Base-by-base conservation (phyloP, 2,329 filamentous ascomycete genomes). In the Talaromyces sp. region DNA sequence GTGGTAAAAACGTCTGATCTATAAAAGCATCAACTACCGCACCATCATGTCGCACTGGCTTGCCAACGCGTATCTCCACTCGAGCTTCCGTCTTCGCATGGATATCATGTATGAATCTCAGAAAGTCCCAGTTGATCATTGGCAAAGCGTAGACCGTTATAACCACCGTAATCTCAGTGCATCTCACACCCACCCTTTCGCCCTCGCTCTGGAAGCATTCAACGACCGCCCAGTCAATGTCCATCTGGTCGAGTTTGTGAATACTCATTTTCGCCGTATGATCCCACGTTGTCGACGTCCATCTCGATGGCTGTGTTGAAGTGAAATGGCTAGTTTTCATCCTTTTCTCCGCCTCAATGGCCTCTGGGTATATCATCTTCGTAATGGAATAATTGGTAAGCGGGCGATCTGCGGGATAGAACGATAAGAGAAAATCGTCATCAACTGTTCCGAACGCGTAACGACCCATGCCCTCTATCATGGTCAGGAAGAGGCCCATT, bases 191-290 rank as follows among this genome's bases (percentile, higher is more conserved):
- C 11, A 13, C 14, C 47, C 56, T 16, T n/a, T 39, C 33, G 3
- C 56, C 39, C 9, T 45, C 19, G n/a, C 63, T 52, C 19, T 64
- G 27, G 19, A 64, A 60, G 27, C 63, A 64, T 33, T 64, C 63
- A 22, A 64, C 47, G 1, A 57, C 27, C 3, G 57, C 63, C 63
- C 63, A 64, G 19, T 64, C 47, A 14, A 64, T 14, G 7, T 1
- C 2, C 33, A 58, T 19, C 14, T 60, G 35, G 4, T 60, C 13
- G 2, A 64, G 54, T 14, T 47, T 60, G 16, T 24, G 10, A 47
- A 64, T 60, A 16, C 50, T 35, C 14, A 43, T 43, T n/a, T 13
- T 19, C 9, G 56, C 56, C 2, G 50, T 22, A 24, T 39, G 27
- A 11, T 50, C 37, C 62, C 62, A 64, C 37, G 11, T 45, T 1